phyloP scores from a whole-genome alignment of 2,329 filamentous ascomycete species.

The Aspergillus brunneoviolaceus region DNA sequence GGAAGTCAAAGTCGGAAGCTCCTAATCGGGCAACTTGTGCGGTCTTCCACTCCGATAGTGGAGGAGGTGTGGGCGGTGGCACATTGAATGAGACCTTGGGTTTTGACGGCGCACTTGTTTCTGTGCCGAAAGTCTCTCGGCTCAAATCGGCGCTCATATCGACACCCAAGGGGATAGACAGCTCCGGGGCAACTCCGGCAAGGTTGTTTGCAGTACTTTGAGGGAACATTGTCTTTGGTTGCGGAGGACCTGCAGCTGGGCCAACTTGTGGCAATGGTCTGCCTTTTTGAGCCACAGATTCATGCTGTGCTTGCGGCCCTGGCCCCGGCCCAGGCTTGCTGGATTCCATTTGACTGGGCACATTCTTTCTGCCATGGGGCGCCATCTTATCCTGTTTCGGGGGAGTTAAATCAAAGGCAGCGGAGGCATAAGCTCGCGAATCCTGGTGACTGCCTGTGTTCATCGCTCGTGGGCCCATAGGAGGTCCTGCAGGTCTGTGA shows the following conservation, averaged over 20 bases:
- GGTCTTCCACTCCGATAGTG: conserved; percentile 65
- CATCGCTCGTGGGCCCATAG: conserved; percentile 3
- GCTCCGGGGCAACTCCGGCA: not conserved
- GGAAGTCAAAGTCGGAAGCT: conserved; percentile 61
- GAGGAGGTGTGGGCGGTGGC: conserved; percentile 47
- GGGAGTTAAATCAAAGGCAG: not conserved
- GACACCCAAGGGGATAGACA: not conserved
- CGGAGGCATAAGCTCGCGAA: not conserved
- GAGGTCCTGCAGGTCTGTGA: conserved; percentile 12
- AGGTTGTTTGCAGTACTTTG: not conserved
- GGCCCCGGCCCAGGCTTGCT: not conserved
- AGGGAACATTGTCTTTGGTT: not conserved
- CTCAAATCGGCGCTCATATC: not conserved
- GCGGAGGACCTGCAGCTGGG: not conserved
- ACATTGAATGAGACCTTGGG: conserved; percentile 48
- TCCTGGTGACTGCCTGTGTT: conserved; percentile 11
- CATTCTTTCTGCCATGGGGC: not conserved
- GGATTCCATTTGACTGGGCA: not conserved
- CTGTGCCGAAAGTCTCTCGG: conserved; percentile 15
- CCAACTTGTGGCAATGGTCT: conserved; percentile 3
- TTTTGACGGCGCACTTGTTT: conserved; percentile 27
- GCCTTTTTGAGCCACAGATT: not conserved
- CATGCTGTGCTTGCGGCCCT: not conserved
- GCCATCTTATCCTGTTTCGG: not conserved
- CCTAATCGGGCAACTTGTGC: conserved; percentile 62